phyloP scores from a whole-genome alignment of 371 early-diverging fungal genomes.

The Amoeboaphelidium occidentale region DNA sequence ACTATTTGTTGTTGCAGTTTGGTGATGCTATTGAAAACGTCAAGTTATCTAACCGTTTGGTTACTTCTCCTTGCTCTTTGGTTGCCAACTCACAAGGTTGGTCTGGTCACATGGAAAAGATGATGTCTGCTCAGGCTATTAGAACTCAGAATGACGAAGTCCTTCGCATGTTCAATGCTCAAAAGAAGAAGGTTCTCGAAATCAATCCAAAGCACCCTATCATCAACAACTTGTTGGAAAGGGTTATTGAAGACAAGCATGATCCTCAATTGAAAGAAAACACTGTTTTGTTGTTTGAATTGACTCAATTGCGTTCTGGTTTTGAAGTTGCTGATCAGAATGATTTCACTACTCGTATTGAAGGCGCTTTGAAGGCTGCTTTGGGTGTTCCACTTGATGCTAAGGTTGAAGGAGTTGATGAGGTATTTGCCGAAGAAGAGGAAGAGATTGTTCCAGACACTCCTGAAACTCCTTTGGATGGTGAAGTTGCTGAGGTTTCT shows the following conservation, averaged over 20 bases:
- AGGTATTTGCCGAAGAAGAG: background rate
- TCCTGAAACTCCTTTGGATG: too few species aligned
- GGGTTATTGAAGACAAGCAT: constrained; percentile 73
- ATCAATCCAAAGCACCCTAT: constrained; percentile 87
- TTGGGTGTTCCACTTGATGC: constrained; percentile 86
- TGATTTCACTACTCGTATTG: constrained; percentile 77
- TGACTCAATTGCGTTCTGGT: constrained; percentile 82
- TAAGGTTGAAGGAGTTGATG: constrained; percentile 9
- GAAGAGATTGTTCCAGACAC: constrained; percentile 11
- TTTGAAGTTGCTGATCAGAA: constrained; percentile 87
- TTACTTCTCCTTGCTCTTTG: constrained; percentile 86
- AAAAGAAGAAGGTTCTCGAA: constrained; percentile 90
- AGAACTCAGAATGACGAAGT: constrained; percentile 42
- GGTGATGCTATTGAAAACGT: constrained; percentile 98
- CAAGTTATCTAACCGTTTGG: constrained; percentile 70
- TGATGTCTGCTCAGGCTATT: constrained; percentile 97
- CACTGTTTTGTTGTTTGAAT: constrained; percentile 75
- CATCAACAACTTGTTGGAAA: constrained; percentile 67
- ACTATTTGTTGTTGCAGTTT: constrained; percentile 17
- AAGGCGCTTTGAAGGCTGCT: constrained; percentile 71
- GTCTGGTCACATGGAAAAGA: constrained; percentile 97
- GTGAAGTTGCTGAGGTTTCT: background rate
- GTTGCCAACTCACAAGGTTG: constrained; percentile 95
- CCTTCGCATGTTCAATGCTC: constrained; percentile 86
- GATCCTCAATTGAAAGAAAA: constrained; percentile 52